A percentile compares a stretch with the other conserved stretches of the same genome.
phyloP scores from a whole-genome alignment of 225 moss, liverwort and hornwort genomes.

The Marchantia paleacea region DNA sequence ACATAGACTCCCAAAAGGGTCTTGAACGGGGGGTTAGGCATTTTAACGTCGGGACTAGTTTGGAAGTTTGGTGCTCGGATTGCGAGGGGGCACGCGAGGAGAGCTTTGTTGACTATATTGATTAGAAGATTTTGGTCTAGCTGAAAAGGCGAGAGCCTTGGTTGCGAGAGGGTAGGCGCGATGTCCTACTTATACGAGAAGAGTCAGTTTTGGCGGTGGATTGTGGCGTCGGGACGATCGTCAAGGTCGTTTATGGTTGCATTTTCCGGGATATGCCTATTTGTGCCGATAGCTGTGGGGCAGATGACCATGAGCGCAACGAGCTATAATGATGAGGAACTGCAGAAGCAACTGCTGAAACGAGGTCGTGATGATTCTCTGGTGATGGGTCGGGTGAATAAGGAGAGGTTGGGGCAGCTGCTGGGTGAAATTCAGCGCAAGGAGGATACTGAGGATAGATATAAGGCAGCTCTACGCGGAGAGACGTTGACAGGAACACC shows the following conservation, averaged over 20 bases:
- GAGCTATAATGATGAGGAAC: constrained; percentile 57
- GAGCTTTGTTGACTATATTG: not conserved
- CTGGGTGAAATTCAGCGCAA: constrained; percentile 79
- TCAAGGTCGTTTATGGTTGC: constrained; percentile 73
- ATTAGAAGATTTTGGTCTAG: not conserved
- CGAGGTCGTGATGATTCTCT: constrained; percentile 68
- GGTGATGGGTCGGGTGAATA: constrained; percentile 87
- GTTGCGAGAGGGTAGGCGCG: not conserved
- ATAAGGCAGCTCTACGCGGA: constrained; percentile 81
- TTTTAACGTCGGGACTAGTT: not conserved
- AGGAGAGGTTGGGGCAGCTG: constrained; percentile 77
- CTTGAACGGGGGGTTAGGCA: too few species aligned
- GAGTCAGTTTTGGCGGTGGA: constrained; percentile 81
- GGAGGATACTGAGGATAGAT: constrained; percentile 90
- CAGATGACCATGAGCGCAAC: constrained; percentile 84
- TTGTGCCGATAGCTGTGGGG: constrained; percentile 73
- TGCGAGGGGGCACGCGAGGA: not conserved
- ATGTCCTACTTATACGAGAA: constrained; percentile 96
- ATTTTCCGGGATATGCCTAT: constrained; percentile 67
- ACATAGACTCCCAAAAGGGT: too few species aligned
- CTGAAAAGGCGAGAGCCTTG: too few species aligned
- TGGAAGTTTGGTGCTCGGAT: not conserved
- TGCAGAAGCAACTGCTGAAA: constrained; percentile 70
- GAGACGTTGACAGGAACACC: constrained; percentile 94
- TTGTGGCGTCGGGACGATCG: constrained; percentile 69